Evolutionary conservation across 345 rosid species (phyloP), one percentile per base, ranked within the genome.

Genomic region (Dipteronia sinensis): DNA sequence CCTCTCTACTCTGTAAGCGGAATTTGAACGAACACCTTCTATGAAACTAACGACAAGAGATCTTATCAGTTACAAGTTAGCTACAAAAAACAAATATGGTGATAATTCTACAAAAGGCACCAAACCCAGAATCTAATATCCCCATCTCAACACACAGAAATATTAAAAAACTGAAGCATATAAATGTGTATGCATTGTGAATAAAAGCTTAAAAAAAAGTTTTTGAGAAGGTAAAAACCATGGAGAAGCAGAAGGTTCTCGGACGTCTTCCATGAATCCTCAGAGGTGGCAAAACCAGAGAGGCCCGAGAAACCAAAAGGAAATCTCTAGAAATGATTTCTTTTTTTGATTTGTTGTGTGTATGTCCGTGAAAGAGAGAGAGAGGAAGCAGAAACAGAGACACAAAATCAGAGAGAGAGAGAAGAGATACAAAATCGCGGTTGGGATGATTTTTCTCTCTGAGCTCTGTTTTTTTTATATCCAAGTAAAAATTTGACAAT

Each of bases 391-490:
- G 8, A 22, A 31, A 7, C 6, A 70, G 75, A 76, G 63, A 64
- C 67, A 78, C 0, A 55, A 62, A 29, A 51, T 11, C 46, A 38
- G 69, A 51, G 53, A 61, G 46, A 42, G 46, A 7, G 63, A n/a
- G 63, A 20, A 58, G 20, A 23, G 11, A 58, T 7, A 58, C 42
- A 51, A 71, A 79, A 83, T 75, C 76, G 84, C 67, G 83, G 81
- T 65, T 58, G 77, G 65, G 71, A 74, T 80, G 69, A 67, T 69
- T 84, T 69, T 84, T 82, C 42, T 71, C 82, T 65, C 12, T 59
- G 12, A 53, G 63, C 66, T 44, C 22, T 34, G 23, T 64, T 25
- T 42, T 42, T 42, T 51, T 75, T 29, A 65, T 65, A 75, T 75
- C 69, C 71, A 29, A 47, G 55, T 49, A 47, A 19, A 29, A 12